phyloP scores from a whole-genome alignment of 225 moss, liverwort and hornwort genomes.

The Polytrichum formosum region DNA sequence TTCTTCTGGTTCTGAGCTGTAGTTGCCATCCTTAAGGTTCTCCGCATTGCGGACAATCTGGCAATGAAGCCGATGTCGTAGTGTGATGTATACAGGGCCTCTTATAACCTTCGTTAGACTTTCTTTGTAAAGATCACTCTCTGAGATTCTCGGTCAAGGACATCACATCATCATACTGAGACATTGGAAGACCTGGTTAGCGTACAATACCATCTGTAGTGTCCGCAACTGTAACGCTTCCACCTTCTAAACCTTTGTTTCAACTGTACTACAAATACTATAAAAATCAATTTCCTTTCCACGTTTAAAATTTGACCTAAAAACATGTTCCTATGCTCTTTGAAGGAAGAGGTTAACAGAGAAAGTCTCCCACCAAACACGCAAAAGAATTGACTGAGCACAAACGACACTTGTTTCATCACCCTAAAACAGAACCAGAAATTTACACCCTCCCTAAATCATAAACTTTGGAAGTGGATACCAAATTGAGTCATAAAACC shows the following conservation, averaged over 20 bases:
- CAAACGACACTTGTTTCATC: not conserved
- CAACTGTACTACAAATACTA: too few species aligned
- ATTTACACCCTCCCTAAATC: too few species aligned
- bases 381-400: not conserved
- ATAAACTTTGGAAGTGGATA: slow-evolving; percentile 40
- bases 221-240: too few species aligned
- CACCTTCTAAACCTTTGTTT: too few species aligned
- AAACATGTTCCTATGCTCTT: too few species aligned
- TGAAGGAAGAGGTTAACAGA: not conserved
- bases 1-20: slow-evolving; percentile 46
- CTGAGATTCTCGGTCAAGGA: slow-evolving; percentile 48
- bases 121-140: slow-evolving; percentile 75
- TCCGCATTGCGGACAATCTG: slow-evolving; percentile 64
- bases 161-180: slow-evolving; percentile 7
- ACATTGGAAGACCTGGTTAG: too few species aligned
- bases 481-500: slow-evolving; percentile 98
- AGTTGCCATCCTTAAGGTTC: slow-evolving; percentile 17
- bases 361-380: slow-evolving; percentile 2
- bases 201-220: too few species aligned
- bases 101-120: slow-evolving; percentile 70
- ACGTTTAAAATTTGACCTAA: too few species aligned
- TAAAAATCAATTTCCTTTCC: too few species aligned
- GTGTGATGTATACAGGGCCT: slow-evolving; percentile 81
- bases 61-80: slow-evolving; percentile 90
- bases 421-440: too few species aligned